These are phyloP conservation scores for Lachnellula occidentalis DNA, from an alignment of 2,329 filamentous ascomycete genomes.

Conservation along the genomic window DNA sequence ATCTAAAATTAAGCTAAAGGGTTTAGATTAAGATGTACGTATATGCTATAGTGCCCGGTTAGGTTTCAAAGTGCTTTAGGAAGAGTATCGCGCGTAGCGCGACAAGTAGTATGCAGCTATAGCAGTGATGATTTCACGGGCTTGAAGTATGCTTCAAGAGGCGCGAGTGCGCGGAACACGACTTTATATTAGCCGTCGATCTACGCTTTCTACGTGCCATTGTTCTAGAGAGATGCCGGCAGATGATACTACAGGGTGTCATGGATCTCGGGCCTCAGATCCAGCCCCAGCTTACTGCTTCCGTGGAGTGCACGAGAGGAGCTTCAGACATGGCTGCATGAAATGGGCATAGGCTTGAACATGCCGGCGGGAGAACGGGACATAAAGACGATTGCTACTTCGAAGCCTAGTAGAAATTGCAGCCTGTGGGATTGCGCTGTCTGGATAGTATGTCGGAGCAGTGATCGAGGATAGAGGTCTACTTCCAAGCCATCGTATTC, in stretches of 20 bases:
- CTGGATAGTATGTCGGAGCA: conserved; percentile 51
- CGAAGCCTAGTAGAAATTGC: conserved; percentile 66
- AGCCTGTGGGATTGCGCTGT: conserved; percentile 48
- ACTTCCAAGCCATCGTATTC: conserved; percentile 48
- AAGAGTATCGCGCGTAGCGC: conserved; percentile 68
- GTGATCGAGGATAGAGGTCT: conserved; percentile 57
- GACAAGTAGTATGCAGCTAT: conserved; percentile 58
- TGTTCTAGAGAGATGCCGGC: conserved; percentile 65
- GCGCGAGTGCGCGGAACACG: conserved; percentile 56
- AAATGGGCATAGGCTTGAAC: conserved; percentile 42
- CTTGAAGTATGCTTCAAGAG: conserved; percentile 66
- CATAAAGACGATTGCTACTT: conserved; percentile 74
- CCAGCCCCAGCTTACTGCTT: conserved; percentile 45
- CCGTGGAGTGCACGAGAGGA: conserved; percentile 58
- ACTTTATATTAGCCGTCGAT: conserved; percentile 78
- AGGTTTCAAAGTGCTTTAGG: conserved; percentile 57
- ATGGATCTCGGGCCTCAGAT: conserved; percentile 61
- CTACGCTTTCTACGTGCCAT: conserved; percentile 68
- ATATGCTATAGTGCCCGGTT: conserved; percentile 62
- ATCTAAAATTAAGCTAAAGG: no score
- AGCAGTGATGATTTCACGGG: conserved; percentile 62
- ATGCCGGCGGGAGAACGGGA: conserved; percentile 28
- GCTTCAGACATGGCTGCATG: conserved; percentile 66
- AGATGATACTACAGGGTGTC: conserved; percentile 49
- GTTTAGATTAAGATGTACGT: conserved; percentile 67